Evolutionary conservation across 495 filamentous ascomycete genomes (phyloP).

Genomic region (Hyaloscypha finlandica): DNA sequence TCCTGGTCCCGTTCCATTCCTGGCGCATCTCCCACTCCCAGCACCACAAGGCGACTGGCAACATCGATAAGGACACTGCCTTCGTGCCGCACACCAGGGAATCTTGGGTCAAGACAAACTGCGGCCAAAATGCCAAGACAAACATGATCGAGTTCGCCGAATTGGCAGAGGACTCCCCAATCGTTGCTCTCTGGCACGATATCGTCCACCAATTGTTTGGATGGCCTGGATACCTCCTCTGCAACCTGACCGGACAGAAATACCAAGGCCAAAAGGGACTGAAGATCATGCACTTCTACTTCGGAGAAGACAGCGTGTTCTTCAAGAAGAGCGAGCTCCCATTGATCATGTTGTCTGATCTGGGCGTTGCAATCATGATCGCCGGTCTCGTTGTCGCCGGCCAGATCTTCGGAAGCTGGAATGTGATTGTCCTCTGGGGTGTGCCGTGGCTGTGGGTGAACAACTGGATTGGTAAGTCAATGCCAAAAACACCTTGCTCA

Average conservation of each 20-base stretch:
- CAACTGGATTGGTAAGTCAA: conserved; percentile 56
- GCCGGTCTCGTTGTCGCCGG: conserved; percentile 46
- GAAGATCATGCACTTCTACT: conserved; percentile 61
- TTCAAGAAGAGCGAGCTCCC: conserved; percentile 59
- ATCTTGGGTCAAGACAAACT: conserved; percentile 34
- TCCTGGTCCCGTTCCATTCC: conserved; percentile 73
- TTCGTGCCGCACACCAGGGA: conserved; percentile 48
- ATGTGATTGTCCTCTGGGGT: conserved; percentile 51
- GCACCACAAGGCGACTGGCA: conserved; percentile 66
- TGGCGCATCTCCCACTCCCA: conserved; percentile 76
- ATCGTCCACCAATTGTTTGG: conserved; percentile 56
- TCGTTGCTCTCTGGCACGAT: conserved; percentile 49
- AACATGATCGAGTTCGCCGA: conserved; percentile 41
- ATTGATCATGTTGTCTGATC: conserved; percentile 60
- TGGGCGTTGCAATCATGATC: conserved; percentile 52
- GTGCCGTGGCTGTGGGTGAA: conserved; percentile 62
- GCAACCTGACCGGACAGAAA: conserved; percentile 56
- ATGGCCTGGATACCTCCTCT: conserved; percentile 57
- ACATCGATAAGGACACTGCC: conserved; percentile 61
- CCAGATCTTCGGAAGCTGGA: conserved; percentile 50
- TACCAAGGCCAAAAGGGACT: conserved; percentile 40
- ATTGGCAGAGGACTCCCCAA: conserved; percentile 58
- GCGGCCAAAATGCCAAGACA: conserved; percentile 38
- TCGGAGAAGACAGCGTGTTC: conserved; percentile 46
- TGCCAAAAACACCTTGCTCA: background rate